A percentile compares a stretch with the other conserved stretches of the same genome.
These are phyloP conservation scores for Fusarium penzigii DNA, from an alignment of 2,329 filamentous ascomycete genomes.

Conservation along the genomic window DNA sequence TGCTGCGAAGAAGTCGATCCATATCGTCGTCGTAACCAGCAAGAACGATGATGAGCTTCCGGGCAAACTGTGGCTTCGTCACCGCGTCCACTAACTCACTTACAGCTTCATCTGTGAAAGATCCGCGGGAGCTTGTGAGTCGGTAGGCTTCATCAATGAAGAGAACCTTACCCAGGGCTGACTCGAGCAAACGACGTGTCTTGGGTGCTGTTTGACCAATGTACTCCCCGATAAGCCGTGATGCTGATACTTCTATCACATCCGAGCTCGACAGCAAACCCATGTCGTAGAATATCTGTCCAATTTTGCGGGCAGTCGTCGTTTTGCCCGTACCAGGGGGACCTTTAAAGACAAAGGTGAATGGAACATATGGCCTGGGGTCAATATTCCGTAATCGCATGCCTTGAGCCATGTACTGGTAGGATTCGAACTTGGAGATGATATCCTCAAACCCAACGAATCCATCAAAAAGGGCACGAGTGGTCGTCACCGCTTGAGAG, in stretches of 20 bases:
- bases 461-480: conserved; percentile 57
- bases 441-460: conserved; percentile 61
- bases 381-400: conserved; percentile 56
- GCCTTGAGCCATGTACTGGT: conserved; percentile 54
- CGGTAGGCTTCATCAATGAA: conserved; percentile 74
- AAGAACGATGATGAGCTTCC: conserved; percentile 65
- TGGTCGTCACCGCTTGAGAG: conserved; percentile 42
- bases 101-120: conserved; percentile 57
- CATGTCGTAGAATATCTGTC: conserved; percentile 73
- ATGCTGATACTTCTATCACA: conserved; percentile 66
- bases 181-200: conserved; percentile 59
- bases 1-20: conserved; percentile 60
- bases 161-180: conserved; percentile 65
- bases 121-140: conserved; percentile 50
- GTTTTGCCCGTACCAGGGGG: conserved; percentile 71
- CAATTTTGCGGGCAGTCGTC: conserved; percentile 68
- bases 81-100: conserved; percentile 53
- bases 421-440: conserved; percentile 54
- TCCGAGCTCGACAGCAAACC: conserved; percentile 63
- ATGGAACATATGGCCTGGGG: conserved; percentile 55
- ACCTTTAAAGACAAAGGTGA: conserved; percentile 69
- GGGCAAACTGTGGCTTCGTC: conserved; percentile 55
- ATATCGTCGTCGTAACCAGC: conserved; percentile 70
- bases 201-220: conserved; percentile 70
- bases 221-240: conserved; percentile 68